These are phyloP conservation scores for Lycium barbarum DNA, from an alignment of 257 asterid species.

Conservation along the genomic window DNA sequence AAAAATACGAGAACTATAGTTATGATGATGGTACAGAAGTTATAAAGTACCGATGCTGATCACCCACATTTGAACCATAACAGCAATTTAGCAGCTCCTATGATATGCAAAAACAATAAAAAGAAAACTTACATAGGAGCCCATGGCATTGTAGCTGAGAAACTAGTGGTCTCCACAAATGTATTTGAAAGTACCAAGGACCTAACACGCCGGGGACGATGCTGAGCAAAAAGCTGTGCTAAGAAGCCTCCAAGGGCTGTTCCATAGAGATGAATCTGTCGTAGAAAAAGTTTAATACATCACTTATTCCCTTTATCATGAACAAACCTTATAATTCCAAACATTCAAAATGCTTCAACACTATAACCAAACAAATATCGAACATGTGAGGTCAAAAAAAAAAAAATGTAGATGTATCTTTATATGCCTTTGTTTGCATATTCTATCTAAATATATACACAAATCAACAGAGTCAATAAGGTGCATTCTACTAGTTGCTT, in stretches of 20 bases:
- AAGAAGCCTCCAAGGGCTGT: slow-evolving; percentile 98
- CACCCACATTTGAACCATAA: not conserved
- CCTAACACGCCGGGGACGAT: slow-evolving; percentile 94
- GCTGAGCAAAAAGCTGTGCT: slow-evolving; percentile 96
- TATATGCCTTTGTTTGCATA: not conserved
- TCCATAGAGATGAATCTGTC: slow-evolving; percentile 92
- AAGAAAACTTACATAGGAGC: slow-evolving; percentile 77
- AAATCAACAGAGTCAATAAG: not conserved
- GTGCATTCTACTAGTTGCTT: not conserved
- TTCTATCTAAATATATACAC: not conserved
- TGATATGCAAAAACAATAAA: not conserved
- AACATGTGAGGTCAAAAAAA: not conserved
- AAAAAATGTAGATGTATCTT: not conserved
- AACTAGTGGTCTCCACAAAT: slow-evolving; percentile 85
- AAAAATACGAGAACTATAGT: not conserved
- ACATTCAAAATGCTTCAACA: not conserved
- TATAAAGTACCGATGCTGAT: not conserved
- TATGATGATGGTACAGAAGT: not conserved
- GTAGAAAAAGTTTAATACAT: slow-evolving; percentile 27
- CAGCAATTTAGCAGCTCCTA: slow-evolving; percentile 12
- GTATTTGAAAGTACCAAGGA: slow-evolving; percentile 95
- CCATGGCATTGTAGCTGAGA: slow-evolving; percentile 97
- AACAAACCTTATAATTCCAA: not conserved
- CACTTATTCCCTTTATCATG: slow-evolving; percentile 8
- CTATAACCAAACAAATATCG: not conserved